Percentiles rank a stretch among this genome's conserved stretches.
These are phyloP conservation scores for Phytopythium mirpurense DNA, from an alignment of 352 stramenopile genomes.

Conservation along the genomic window DNA sequence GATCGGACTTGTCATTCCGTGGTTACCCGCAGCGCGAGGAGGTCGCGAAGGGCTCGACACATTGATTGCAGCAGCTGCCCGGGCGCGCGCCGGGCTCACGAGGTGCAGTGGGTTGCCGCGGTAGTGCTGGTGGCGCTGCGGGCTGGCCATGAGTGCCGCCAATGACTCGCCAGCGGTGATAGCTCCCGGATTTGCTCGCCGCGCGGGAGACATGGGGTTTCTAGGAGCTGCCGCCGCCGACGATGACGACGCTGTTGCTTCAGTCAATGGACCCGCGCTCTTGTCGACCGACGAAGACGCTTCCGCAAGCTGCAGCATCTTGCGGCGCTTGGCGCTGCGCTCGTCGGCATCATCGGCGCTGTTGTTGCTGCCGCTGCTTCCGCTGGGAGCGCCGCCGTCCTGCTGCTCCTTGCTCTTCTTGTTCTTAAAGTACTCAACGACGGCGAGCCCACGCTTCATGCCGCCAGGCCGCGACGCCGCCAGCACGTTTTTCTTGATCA, in stretches of 20 bases:
- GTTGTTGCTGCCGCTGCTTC: background rate
- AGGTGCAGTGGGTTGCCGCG: slow-evolving; percentile 19
- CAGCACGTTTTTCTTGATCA: slow-evolving; percentile 82
- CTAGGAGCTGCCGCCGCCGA: slow-evolving; percentile 11
- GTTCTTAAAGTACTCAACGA: slow-evolving; percentile 72
- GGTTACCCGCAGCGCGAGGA: slow-evolving; percentile 4
- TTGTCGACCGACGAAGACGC: slow-evolving; percentile 1
- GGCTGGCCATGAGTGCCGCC: slow-evolving; percentile 15
- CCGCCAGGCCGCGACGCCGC: slow-evolving; percentile 34
- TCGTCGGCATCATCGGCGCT: slow-evolving; percentile 15
- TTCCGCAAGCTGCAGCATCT: slow-evolving; percentile 7
- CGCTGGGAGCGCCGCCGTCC: background rate
- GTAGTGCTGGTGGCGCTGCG: slow-evolving; percentile 9
- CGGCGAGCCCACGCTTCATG: slow-evolving; percentile 64
- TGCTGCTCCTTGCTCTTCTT: slow-evolving; percentile 34
- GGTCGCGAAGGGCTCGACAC: slow-evolving; percentile 28
- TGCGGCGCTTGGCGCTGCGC: slow-evolving; percentile 18
- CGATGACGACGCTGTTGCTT: too few species aligned
- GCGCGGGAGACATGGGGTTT: slow-evolving; percentile 16
- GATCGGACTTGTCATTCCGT: slow-evolving; percentile 16
- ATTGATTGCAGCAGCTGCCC: slow-evolving; percentile 9
- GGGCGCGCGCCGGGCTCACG: slow-evolving; percentile 16
- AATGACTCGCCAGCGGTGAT: background rate
- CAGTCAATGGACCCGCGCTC: background rate
- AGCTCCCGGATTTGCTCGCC: background rate